phyloP scores from a whole-genome alignment of 768 basidiomycete species.

The Suillus subaureus region DNA sequence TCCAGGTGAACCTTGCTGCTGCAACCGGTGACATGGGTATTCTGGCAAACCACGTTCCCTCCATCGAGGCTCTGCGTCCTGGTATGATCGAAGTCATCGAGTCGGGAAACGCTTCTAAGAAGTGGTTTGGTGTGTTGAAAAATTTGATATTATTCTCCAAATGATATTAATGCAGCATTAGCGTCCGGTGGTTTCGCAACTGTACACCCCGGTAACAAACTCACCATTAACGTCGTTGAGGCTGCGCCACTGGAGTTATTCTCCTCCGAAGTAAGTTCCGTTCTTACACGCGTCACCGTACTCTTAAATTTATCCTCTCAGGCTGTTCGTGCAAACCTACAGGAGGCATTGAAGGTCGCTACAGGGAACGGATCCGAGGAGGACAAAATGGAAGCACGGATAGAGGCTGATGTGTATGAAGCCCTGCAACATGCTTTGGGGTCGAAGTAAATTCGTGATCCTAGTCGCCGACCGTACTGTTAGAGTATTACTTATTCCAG shows the following conservation, averaged over 20 bases:
- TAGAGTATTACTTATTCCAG: conserved; percentile 17
- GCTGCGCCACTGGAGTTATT: conserved; percentile 91
- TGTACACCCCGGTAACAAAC: conserved; percentile 94
- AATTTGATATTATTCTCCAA: background rate
- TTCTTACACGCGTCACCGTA: conserved; percentile 1
- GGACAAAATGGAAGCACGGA: conserved; percentile 89
- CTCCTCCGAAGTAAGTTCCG: conserved; percentile 74
- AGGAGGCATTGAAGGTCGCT: conserved; percentile 83
- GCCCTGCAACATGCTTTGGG: conserved; percentile 84
- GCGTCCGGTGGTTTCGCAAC: conserved; percentile 97
- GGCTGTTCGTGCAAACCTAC: conserved; percentile 89
- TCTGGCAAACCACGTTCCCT: conserved; percentile 96
- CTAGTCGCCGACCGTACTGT: conserved; percentile 7
- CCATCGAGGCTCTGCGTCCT: conserved; percentile 93
- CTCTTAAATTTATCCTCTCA: conserved; percentile 35
- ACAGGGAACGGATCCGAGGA: conserved; percentile 86
- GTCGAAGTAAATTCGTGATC: conserved; percentile 39
- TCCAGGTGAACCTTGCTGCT: conserved; percentile 94
- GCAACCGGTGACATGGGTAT: conserved; percentile 99
- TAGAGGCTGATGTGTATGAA: conserved; percentile 98
- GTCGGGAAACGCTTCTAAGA: conserved; percentile 74
- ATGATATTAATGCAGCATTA: conserved; percentile 34
- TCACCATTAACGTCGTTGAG: conserved; percentile 97
- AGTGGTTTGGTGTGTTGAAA: conserved; percentile 87
- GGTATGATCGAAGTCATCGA: conserved; percentile 96